Evolutionary conservation across 2,329 filamentous ascomycete species (phyloP).

Genomic region (Neophaeococcomyces mojaviensis): DNA sequence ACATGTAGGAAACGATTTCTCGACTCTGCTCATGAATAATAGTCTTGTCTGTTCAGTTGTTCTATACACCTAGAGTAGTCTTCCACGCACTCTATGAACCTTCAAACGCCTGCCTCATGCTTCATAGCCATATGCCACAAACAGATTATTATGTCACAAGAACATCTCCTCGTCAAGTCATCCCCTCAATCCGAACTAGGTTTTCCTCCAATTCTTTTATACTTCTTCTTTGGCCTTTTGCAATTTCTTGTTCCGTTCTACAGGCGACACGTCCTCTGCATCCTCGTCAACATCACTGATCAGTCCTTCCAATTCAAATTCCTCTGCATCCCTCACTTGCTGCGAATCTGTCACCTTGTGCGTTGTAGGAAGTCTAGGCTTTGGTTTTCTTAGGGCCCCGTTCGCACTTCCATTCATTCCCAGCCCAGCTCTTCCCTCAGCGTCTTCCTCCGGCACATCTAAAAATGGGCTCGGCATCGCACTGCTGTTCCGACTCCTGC

Average conservation of each 20-base stretch:
- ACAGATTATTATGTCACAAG: too few species aligned
- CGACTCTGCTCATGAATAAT: too few species aligned
- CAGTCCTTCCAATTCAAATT: constrained; percentile 86
- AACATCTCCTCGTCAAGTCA: too few species aligned
- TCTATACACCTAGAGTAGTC: too few species aligned
- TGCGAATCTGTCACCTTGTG: constrained; percentile 25
- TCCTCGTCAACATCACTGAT: constrained; percentile 80
- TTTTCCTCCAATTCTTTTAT: not conserved
- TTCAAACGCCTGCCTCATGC: too few species aligned
- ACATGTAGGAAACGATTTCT: too few species aligned
- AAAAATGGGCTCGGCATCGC: constrained; percentile 12
- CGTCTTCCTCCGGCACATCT: constrained; percentile 22
- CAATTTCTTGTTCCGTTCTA: constrained; percentile 5
- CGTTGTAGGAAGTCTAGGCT: constrained; percentile 10
- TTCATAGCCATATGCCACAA: too few species aligned
- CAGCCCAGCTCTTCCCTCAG: constrained; percentile 20
- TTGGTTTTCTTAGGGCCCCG: constrained; percentile 1
- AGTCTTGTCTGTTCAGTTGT: too few species aligned
- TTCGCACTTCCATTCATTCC: constrained; percentile 11
- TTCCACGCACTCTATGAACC: too few species aligned
- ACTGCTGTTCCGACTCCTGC: not conserved
- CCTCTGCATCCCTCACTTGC: constrained; percentile 71
- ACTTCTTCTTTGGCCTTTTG: constrained; percentile 7
- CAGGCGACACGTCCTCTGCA: constrained; percentile 24
- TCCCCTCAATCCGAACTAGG: not conserved